phyloP scores from a whole-genome alignment of 2,329 filamentous ascomycete genomes.

The Phyllosticta citrichinensis region DNA sequence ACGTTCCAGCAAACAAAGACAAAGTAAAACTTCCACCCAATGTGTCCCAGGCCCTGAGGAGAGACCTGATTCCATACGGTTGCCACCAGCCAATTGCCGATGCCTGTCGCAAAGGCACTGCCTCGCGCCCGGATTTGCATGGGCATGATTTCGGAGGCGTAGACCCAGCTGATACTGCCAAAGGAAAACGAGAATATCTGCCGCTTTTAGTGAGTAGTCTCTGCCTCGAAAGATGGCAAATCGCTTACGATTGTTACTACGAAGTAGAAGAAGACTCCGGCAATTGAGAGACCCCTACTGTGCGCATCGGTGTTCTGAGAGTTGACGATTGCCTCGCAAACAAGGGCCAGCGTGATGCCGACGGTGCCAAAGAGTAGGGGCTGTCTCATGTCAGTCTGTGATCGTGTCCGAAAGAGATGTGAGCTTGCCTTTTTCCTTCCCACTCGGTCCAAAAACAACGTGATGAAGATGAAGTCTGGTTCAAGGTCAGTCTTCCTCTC shows the following conservation, averaged over 20 bases:
- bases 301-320: slow-evolving; percentile 21
- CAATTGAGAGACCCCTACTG: slow-evolving; percentile 42
- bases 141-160: slow-evolving; percentile 57
- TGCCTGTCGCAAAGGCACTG: slow-evolving; percentile 47
- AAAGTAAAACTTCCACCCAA: slow-evolving; percentile 48
- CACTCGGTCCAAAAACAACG: slow-evolving; percentile 45
- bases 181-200: slow-evolving; percentile 49
- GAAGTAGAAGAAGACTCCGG: slow-evolving; percentile 58
- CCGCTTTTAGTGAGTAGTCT: slow-evolving; percentile 37
- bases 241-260: slow-evolving; percentile 27
- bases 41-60: slow-evolving; percentile 40
- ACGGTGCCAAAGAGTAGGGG: slow-evolving; percentile 46
- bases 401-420: neutral
- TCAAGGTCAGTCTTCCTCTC: neutral
- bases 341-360: slow-evolving; percentile 46
- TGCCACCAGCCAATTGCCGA: slow-evolving; percentile 51
- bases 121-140: slow-evolving; percentile 54
- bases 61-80: slow-evolving; percentile 51
- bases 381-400: slow-evolving; percentile 27
- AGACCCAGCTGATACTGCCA: slow-evolving; percentile 52
- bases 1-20: slow-evolving; percentile 46
- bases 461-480: slow-evolving; percentile 47
- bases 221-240: slow-evolving; percentile 19
- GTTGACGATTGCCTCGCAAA: slow-evolving; percentile 51
- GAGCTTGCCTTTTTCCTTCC: slow-evolving; percentile 13